Conservation (phyloP, 441 rosid genomes). For the Bruguiera hainesii region DNA sequence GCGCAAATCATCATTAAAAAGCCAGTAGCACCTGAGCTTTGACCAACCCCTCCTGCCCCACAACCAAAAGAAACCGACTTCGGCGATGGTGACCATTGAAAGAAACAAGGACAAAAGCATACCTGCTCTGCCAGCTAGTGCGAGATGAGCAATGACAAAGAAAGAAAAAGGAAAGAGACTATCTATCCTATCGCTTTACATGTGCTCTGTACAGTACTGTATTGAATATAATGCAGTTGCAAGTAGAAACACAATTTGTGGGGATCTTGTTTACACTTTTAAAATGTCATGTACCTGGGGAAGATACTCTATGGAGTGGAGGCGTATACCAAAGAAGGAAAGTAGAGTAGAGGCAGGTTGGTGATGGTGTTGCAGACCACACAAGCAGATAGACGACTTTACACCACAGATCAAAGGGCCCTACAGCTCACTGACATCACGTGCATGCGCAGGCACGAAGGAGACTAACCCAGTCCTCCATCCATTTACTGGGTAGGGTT, state of each 20-base stretch:
- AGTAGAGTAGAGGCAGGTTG: conserved; percentile 17
- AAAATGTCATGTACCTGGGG: too few species aligned
- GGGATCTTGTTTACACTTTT: too few species aligned
- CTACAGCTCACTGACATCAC: conserved; percentile 9
- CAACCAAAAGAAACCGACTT: background rate
- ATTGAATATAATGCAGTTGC: too few species aligned
- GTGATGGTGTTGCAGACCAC: conserved; percentile 9
- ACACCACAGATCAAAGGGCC: conserved; percentile 30
- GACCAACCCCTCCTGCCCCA: background rate
- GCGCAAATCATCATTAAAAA: too few species aligned
- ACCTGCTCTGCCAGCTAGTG: conserved; percentile 2
- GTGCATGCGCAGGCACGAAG: background rate
- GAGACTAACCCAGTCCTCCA: too few species aligned
- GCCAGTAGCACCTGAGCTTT: background rate
- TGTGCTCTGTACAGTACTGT: too few species aligned
- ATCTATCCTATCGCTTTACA: too few species aligned
- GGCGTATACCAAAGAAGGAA: background rate
- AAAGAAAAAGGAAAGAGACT: background rate
- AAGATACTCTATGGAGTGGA: too few species aligned
- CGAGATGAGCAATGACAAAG: background rate
- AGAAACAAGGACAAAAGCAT: background rate
- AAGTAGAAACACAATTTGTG: too few species aligned
- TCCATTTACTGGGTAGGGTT: too few species aligned
- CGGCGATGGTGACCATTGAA: background rate
- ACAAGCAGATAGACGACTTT: conserved; percentile 22